phyloP scores from a whole-genome alignment of 2,329 filamentous ascomycete species.

The Alternaria solani region DNA sequence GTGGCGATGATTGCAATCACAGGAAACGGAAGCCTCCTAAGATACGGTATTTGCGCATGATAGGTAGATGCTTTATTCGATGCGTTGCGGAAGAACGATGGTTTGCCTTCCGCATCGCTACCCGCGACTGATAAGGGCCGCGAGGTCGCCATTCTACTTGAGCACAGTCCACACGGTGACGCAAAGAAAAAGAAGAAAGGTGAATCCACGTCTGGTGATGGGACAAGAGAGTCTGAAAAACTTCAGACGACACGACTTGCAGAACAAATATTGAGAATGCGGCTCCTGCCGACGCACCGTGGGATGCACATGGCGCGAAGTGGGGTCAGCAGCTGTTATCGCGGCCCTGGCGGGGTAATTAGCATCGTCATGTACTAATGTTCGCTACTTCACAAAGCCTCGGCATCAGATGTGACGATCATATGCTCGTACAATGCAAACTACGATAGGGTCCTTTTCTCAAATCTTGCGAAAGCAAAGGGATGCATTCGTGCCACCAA shows the following conservation, averaged over 20 bases:
- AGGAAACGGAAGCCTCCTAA: slow-evolving; percentile 64
- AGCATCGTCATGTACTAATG: slow-evolving; percentile 26
- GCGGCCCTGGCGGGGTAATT: slow-evolving; percentile 25
- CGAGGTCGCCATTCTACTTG: slow-evolving; percentile 20
- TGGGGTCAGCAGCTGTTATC: slow-evolving; percentile 29
- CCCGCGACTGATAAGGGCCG: slow-evolving; percentile 19
- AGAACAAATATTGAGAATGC: background rate
- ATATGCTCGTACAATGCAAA: background rate
- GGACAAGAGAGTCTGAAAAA: background rate
- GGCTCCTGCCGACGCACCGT: slow-evolving; percentile 9
- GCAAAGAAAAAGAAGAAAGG: background rate
- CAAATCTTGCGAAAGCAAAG: slow-evolving; percentile 72
- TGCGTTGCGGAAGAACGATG: slow-evolving; percentile 31
- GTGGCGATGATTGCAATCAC: slow-evolving; percentile 65
- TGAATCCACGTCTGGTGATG: background rate
- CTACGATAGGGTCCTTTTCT: background rate
- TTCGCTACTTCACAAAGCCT: slow-evolving; percentile 4
- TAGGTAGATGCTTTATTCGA: slow-evolving; percentile 54
- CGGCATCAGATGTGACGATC: background rate
- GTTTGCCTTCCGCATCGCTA: slow-evolving; percentile 21
- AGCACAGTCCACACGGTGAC: background rate
- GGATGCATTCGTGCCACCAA: slow-evolving; percentile 94
- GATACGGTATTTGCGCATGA: slow-evolving; percentile 62
- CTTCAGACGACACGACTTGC: background rate
- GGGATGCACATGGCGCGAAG: slow-evolving; percentile 27